A percentile compares a stretch with the other conserved stretches of the same genome.
Evolutionary conservation across 768 basidiomycete genomes (phyloP).

Genomic region (Leccinum incarnatum): DNA sequence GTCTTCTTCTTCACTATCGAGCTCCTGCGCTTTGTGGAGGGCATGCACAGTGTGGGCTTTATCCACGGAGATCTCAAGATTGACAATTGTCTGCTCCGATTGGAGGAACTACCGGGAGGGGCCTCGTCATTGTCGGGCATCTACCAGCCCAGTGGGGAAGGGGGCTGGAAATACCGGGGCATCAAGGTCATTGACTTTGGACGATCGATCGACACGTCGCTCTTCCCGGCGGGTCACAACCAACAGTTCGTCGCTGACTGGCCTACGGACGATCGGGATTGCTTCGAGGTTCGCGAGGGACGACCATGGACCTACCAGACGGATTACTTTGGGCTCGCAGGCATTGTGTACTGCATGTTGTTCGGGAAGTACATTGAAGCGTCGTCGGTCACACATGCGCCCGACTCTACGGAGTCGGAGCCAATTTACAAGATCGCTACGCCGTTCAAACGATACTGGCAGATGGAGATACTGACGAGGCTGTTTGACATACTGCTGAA

Average conservation of each 20-base stretch:
- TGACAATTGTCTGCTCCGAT: slow-evolving; percentile 94
- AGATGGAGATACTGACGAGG: slow-evolving; percentile 78
- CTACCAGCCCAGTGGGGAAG: slow-evolving; percentile 77
- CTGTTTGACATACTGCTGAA: slow-evolving; percentile 89
- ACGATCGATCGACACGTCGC: slow-evolving; percentile 81
- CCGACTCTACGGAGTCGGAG: slow-evolving; percentile 30
- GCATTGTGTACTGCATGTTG: slow-evolving; percentile 92
- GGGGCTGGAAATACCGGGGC: slow-evolving; percentile 87
- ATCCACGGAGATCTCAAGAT: slow-evolving; percentile 99
- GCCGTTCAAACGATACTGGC: slow-evolving; percentile 95
- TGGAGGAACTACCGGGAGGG: slow-evolving; percentile 78
- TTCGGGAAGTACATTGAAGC: slow-evolving; percentile 95
- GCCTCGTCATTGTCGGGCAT: slow-evolving; percentile 63
- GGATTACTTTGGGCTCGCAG: slow-evolving; percentile 95
- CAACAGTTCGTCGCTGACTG: slow-evolving; percentile 88
- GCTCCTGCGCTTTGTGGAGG: slow-evolving; percentile 77
- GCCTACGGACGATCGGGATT: slow-evolving; percentile 87
- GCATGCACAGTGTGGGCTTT: slow-evolving; percentile 77
- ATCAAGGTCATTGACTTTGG: slow-evolving; percentile 96
- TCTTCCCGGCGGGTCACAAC: slow-evolving; percentile 62
- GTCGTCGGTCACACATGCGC: slow-evolving; percentile 44
- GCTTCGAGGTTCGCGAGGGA: slow-evolving; percentile 82
- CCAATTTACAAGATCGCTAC: slow-evolving; percentile 62
- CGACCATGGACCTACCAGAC: slow-evolving; percentile 92
- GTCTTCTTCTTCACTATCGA: slow-evolving; percentile 96